Conservation (phyloP, 169 alveolate genomes). For the Prorocentrum cordatum region DNA sequence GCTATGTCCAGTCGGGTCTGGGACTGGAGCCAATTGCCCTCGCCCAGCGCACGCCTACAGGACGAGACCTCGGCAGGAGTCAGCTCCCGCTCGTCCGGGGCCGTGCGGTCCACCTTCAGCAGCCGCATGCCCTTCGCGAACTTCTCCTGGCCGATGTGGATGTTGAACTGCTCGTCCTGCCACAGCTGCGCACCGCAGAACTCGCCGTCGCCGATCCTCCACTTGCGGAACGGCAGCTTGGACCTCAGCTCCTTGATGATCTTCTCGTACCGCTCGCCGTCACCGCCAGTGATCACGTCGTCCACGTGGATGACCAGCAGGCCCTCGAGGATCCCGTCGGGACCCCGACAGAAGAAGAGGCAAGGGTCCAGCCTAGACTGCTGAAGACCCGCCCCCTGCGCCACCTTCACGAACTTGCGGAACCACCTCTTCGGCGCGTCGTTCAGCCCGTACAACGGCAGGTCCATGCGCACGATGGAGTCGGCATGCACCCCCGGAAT, state of each 20-base stretch:
- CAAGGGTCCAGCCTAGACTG: background rate
- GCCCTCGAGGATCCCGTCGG: background rate
- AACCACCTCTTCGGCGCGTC: constrained; percentile 8
- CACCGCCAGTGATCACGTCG: background rate
- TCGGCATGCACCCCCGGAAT: background rate
- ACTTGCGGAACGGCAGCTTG: background rate
- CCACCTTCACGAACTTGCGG: background rate
- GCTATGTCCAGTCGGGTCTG: too few relatives aligned
- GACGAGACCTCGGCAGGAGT: too few relatives aligned
- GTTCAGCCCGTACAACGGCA: background rate
- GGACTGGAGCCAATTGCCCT: too few relatives aligned
- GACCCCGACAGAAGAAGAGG: background rate
- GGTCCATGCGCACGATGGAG: background rate
- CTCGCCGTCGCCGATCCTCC: constrained; percentile 2
- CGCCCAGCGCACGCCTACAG: too few relatives aligned
- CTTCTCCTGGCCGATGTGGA: too few relatives aligned
- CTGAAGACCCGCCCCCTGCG: background rate
- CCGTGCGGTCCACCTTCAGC: too few relatives aligned
- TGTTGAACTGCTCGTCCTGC: too few relatives aligned
- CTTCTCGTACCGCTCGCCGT: background rate
- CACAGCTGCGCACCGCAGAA: background rate
- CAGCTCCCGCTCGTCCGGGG: too few relatives aligned
- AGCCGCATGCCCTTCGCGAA: too few relatives aligned
- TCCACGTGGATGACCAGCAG: background rate
- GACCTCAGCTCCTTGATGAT: background rate